A percentile compares a stretch with the other conserved stretches of the same genome.
Conservation (phyloP, 306 rosid genomes). For the Hippophae tibetana region DNA sequence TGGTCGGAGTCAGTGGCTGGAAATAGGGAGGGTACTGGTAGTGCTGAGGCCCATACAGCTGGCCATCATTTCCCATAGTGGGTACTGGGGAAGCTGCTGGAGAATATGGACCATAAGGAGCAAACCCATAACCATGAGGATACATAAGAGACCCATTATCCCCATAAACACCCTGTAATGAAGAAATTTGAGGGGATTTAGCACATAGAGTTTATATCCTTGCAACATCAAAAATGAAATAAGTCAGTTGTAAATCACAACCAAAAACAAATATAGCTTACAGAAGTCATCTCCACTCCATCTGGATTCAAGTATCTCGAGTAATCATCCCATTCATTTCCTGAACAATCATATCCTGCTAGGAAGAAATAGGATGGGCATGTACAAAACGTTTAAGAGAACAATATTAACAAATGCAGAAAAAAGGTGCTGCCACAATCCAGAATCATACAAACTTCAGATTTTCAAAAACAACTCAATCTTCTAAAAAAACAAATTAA, state of each 20-base stretch:
- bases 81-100: slow-evolving; percentile 95
- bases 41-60: slow-evolving; percentile 86
- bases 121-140: slow-evolving; percentile 85
- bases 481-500: background rate
- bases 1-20: slow-evolving; percentile 73
- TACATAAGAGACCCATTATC: slow-evolving; percentile 80
- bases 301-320: slow-evolving; percentile 62
- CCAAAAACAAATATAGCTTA: slow-evolving; percentile 19
- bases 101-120: slow-evolving; percentile 75
- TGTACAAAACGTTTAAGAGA: background rate
- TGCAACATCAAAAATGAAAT: background rate
- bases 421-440: no score
- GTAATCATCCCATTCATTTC: slow-evolving; percentile 74
- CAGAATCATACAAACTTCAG: no score
- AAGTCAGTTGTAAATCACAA: background rate
- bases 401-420: background rate
- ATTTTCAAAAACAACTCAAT: no score
- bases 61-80: slow-evolving; percentile 91
- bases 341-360: slow-evolving; percentile 63
- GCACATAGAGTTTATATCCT: background rate
- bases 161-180: slow-evolving; percentile 70
- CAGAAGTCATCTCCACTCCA: slow-evolving; percentile 80
- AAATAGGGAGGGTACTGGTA: slow-evolving; percentile 92
- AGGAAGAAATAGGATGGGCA: background rate
- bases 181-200: background rate